These are phyloP conservation scores for Cymbidium sinense DNA, from an alignment of 106 monocot genomes.

Conservation along the genomic window DNA sequence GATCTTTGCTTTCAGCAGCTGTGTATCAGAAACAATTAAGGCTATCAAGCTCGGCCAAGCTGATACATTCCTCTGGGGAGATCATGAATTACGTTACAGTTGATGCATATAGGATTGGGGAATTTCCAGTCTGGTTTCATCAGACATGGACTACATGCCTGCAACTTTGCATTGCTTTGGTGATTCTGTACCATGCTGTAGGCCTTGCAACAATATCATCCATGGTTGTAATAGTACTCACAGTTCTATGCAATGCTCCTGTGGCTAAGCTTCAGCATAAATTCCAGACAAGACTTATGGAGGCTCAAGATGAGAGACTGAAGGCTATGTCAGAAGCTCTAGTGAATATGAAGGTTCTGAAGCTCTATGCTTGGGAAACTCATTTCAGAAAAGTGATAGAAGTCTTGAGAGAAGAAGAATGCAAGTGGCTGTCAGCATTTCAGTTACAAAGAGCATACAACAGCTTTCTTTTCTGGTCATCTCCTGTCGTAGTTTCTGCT, in stretches of 20 bases:
- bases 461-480: constrained; percentile 76
- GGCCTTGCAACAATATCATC: constrained; percentile 70
- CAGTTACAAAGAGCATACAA: constrained; percentile 68
- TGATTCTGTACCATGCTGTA: constrained; percentile 70
- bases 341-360: constrained; percentile 91
- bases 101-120: constrained; percentile 91
- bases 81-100: constrained; percentile 89
- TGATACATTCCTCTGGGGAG: constrained; percentile 71
- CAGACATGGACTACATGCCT: constrained; percentile 76
- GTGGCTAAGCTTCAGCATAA: constrained; percentile 68
- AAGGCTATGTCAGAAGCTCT: constrained; percentile 87
- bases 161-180: constrained; percentile 71
- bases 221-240: constrained; percentile 49
- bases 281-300: constrained; percentile 81
- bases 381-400: constrained; percentile 61
- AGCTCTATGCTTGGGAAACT: constrained; percentile 94
- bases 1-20: constrained; percentile 61
- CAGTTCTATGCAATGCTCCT: constrained; percentile 68
- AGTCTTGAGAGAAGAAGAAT: constrained; percentile 47
- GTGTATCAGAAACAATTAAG: constrained; percentile 56
- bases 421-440: constrained; percentile 70
- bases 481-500: constrained; percentile 76
- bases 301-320: constrained; percentile 73
- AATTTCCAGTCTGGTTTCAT: constrained; percentile 92
- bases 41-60: constrained; percentile 52